Conservation (phyloP, 1,139 yeast genomes). For the Debaryomyces sp. region DNA sequence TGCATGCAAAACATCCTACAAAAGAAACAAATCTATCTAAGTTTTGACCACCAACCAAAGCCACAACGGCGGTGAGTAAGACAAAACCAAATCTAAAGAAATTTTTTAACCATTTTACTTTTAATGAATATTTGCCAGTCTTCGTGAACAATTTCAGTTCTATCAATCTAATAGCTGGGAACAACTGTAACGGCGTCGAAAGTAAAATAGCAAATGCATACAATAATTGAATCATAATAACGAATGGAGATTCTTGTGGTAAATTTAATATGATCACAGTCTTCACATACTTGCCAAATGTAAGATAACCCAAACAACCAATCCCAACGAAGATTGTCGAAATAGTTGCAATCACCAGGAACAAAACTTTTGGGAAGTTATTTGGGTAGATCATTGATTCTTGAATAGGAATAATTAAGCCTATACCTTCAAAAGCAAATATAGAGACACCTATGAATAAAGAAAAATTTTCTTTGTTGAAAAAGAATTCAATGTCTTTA, state of each 20-base stretch:
- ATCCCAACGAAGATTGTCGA: conserved; percentile 75
- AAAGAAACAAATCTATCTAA: conserved; percentile 77
- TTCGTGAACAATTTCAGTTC: conserved; percentile 39
- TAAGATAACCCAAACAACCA: conserved; percentile 80
- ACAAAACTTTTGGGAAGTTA: conserved; percentile 69
- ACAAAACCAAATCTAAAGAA: conserved; percentile 68
- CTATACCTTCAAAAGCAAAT: conserved; percentile 96
- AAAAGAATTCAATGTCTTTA: conserved; percentile 43
- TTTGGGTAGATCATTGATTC: conserved; percentile 89
- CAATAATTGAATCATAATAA: conserved; percentile 71
- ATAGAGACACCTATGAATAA: conserved; percentile 93
- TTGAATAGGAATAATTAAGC: conserved; percentile 89
- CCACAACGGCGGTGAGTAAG: conserved; percentile 59
- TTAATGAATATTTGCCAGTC: conserved; percentile 71
- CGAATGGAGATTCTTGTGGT: conserved; percentile 68
- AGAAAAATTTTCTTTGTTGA: conserved; percentile 75
- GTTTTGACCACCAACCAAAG: conserved; percentile 63
- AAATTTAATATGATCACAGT: conserved; percentile 88
- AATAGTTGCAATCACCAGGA: conserved; percentile 74
- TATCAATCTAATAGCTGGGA: conserved; percentile 54
- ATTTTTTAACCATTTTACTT: conserved; percentile 86
- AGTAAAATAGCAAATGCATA: conserved; percentile 86
- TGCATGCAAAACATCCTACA: conserved; percentile 93
- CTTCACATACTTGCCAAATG: conserved; percentile 79
- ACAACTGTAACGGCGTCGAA: conserved; percentile 89